These are phyloP conservation scores for Emergomyces africanus DNA, from an alignment of 2,329 filamentous ascomycete species.

Conservation along the genomic window DNA sequence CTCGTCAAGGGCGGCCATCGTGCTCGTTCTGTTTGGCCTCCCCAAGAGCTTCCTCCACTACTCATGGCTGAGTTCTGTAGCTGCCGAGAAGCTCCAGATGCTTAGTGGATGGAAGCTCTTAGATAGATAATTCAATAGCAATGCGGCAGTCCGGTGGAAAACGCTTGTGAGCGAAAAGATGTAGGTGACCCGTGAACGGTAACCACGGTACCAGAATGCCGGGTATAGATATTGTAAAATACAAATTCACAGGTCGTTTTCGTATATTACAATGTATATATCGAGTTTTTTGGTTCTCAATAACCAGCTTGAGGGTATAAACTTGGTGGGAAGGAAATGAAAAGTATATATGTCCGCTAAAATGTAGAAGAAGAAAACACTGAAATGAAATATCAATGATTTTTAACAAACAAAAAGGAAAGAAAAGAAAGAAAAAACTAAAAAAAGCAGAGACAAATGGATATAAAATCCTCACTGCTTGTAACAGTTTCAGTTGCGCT, in stretches of 20 bases:
- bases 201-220: no score
- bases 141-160: neutral
- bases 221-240: neutral
- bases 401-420: neutral
- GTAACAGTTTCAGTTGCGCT: neutral
- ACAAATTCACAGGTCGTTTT: neutral
- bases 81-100: neutral
- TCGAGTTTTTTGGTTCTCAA: neutral
- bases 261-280: neutral
- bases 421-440: neutral
- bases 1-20: constrained; percentile 73
- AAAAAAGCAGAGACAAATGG: neutral
- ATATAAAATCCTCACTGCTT: neutral
- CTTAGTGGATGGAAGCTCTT: neutral
- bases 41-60: constrained; percentile 13
- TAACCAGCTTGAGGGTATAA: neutral
- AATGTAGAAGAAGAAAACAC: neutral
- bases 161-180: neutral
- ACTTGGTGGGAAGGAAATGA: neutral
- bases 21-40: constrained; percentile 51
- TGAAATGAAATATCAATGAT: neutral
- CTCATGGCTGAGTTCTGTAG: neutral
- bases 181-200: neutral
- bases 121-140: neutral
- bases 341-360: neutral